A percentile compares a stretch with the other conserved stretches of the same genome.
Evolutionary conservation across 225 moss, liverwort and hornwort genomes (phyloP).

Genomic region (Bryoerythrophyllum caledonicum): DNA sequence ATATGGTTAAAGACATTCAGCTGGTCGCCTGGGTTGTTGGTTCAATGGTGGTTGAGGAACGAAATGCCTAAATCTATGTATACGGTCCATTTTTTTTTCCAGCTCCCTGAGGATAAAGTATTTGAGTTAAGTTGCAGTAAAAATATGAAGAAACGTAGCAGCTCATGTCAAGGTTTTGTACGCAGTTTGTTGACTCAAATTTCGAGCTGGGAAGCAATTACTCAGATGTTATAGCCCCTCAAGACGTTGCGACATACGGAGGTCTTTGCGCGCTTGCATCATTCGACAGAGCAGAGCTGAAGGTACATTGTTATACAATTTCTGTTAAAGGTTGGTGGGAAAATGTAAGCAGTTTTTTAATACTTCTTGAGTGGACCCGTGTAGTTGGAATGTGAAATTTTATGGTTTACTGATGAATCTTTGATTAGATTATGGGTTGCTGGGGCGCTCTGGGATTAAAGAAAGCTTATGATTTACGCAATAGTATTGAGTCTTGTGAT

Average conservation of each 20-base stretch:
- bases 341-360: background rate
- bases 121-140: conserved; percentile 18
- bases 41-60: conserved; percentile 22
- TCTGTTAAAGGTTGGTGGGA: background rate
- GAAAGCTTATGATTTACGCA: background rate
- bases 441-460: background rate
- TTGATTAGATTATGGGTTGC: background rate
- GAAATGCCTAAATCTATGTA: conserved; percentile 17
- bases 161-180: conserved; percentile 40
- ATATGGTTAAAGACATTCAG: conserved; percentile 6
- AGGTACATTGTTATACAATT: conserved; percentile 46
- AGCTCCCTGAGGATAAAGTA: conserved; percentile 22
- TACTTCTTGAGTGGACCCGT: background rate
- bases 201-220: conserved; percentile 96
- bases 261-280: conserved; percentile 98
- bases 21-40: conserved; percentile 30
- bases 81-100: conserved; percentile 16
- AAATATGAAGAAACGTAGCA: conserved; percentile 27
- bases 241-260: conserved; percentile 98
- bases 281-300: conserved; percentile 96
- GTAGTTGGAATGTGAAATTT: background rate
- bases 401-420: background rate
- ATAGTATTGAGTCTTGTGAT: background rate
- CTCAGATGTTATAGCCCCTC: conserved; percentile 92
- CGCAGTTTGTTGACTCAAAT: conserved; percentile 96